A percentile compares a stretch with the other conserved stretches of the same genome.
Evolutionary conservation across 805 yeast genomes (phyloP).

Genomic region (Ogataea thermomethanolica): DNA sequence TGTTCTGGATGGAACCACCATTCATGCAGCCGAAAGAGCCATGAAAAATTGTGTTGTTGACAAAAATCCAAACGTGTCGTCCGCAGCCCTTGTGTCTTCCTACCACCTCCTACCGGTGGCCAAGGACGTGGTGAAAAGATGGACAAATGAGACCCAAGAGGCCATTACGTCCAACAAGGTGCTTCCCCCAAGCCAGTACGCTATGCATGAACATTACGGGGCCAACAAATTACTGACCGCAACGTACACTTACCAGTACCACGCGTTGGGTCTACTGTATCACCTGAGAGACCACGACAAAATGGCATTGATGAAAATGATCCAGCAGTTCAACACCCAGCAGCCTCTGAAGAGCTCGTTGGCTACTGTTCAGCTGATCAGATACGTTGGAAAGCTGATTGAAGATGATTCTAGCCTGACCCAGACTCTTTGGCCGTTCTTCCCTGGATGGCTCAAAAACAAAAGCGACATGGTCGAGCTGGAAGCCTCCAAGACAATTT

Average conservation of each 20-base stretch:
- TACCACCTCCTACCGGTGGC: slow-evolving; percentile 89
- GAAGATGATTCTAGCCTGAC: slow-evolving; percentile 67
- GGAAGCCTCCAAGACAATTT: slow-evolving; percentile 81
- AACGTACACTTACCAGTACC: slow-evolving; percentile 86
- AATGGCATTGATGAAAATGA: slow-evolving; percentile 89
- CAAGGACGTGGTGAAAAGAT: slow-evolving; percentile 87
- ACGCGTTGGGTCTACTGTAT: slow-evolving; percentile 88
- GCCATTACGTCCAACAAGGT: slow-evolving; percentile 65
- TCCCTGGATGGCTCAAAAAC: slow-evolving; percentile 69
- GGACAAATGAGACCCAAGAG: slow-evolving; percentile 92
- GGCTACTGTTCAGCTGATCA: slow-evolving; percentile 81
- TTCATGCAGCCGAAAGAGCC: slow-evolving; percentile 88
- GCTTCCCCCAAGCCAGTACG: slow-evolving; percentile 47
- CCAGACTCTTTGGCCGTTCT: slow-evolving; percentile 56
- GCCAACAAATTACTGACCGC: slow-evolving; percentile 57
- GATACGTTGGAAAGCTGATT: slow-evolving; percentile 71
- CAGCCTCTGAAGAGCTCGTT: slow-evolving; percentile 69
- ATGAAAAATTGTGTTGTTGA: slow-evolving; percentile 93
- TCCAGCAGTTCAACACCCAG: slow-evolving; percentile 66
- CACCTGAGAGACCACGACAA: slow-evolving; percentile 86
- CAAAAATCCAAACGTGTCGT: slow-evolving; percentile 78
- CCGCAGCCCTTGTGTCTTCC: slow-evolving; percentile 92
- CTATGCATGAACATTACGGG: slow-evolving; percentile 55
- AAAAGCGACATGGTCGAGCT: slow-evolving; percentile 86
- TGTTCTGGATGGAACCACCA: slow-evolving; percentile 86